Evolutionary conservation across 2,329 filamentous ascomycete species (phyloP).

Genomic region (Nigrograna mackinnonii): DNA sequence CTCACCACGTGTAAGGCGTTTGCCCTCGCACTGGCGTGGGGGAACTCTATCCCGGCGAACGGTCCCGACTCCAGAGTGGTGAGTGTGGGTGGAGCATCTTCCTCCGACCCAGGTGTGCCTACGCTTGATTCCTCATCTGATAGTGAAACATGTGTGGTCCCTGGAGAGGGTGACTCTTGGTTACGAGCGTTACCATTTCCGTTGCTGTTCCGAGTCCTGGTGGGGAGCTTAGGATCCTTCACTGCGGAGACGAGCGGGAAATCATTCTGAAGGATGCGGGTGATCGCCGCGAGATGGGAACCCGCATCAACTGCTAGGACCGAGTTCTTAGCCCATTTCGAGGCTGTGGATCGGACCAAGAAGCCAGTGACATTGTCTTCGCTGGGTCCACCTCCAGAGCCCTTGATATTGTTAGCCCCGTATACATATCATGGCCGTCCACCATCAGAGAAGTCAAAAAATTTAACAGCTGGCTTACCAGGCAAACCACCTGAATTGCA

Average conservation of each 20-base stretch:
- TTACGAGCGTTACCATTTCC: conserved; percentile 10
- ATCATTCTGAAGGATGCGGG: conserved; percentile 69
- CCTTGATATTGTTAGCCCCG: conserved; percentile 61
- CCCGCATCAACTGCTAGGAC: conserved; percentile 93
- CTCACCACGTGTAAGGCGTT: conserved; percentile 83
- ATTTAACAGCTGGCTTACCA: conserved; percentile 33
- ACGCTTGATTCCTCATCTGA: conserved; percentile 34
- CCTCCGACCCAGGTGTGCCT: conserved; percentile 28
- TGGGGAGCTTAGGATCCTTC: conserved; percentile 8
- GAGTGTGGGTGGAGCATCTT: conserved; percentile 46
- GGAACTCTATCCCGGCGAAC: conserved; percentile 77
- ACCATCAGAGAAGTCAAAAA: background rate
- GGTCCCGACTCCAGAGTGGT: conserved; percentile 66
- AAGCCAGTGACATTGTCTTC: conserved; percentile 91
- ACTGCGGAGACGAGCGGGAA: conserved; percentile 48
- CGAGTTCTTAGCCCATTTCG: conserved; percentile 80
- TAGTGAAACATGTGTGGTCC: conserved; percentile 16
- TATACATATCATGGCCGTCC: background rate
- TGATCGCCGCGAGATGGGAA: conserved; percentile 83
- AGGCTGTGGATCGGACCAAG: conserved; percentile 78
- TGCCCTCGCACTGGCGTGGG: conserved; percentile 66
- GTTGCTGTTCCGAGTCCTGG: conserved; percentile 18
- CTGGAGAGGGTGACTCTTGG: conserved; percentile 28
- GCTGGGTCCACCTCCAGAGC: conserved; percentile 83
- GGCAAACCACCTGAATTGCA: conserved; percentile 53